Base-by-base conservation (phyloP, 1,139 yeast species). In the Scheffersomyces titani region DNA sequence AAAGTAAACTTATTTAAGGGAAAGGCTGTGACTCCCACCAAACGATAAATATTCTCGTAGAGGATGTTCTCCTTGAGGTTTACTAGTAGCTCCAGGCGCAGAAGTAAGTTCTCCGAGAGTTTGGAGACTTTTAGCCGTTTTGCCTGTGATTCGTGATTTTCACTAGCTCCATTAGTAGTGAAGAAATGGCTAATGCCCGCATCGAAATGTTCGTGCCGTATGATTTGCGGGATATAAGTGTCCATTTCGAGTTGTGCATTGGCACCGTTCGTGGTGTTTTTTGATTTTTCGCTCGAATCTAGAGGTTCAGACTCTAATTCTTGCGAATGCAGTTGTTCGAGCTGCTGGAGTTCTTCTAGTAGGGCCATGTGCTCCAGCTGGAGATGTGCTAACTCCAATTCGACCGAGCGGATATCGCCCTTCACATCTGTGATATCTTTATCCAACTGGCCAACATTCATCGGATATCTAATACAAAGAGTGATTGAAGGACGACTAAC, bases 11-110 rank as follows among this genome's bases (percentile, higher is more conserved):
- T 65, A 55, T 76, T 76, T 50, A 79, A 60, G 2, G 82, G 81
- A 59, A 79, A 79, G 0, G 80, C 78, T 0, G 83, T 77, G 40
- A 76, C 60, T 3, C 83, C 82, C 3, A 72, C 77, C 57, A 77
- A 66, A 49, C 83, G 58, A 57, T 67, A 70, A 19, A 78, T 66
- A 56, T 76, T 77, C 56, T 79, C 83, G 54, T 70, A 71, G 20
- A 78, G 60, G 18, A 77, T 74, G 60, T 72, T 72, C 49, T 74
- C 76, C 36, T 68, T 67, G 40, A 68, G 51, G 47, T 72, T 76
- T 2, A 72, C 61, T 19, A 54, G 50, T 21, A 52, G 61, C 54
- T 54, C 54, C n/a, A 53, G 58, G 52, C 44, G 54, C 6, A 19
- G 44, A 7, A 55, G 54, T 19, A 54, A 47, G 16, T 53, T 52